Conservation (phyloP, 305 asterid genomes). For the Solanum hybrid region DNA sequence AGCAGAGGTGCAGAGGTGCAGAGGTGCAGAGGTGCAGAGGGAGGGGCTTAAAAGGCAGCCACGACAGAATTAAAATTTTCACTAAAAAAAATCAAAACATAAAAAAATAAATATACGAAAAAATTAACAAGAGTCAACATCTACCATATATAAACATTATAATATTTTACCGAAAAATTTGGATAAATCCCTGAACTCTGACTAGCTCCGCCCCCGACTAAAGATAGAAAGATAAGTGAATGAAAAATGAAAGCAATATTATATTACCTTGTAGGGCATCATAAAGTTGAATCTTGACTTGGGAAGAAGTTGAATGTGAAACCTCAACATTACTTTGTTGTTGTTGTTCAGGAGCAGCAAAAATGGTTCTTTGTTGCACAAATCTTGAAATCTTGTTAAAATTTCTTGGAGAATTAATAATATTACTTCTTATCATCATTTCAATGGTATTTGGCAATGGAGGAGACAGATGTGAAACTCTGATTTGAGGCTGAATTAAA, state of each 20-base stretch:
- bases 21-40: neutral
- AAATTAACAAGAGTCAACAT: neutral
- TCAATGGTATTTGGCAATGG: constrained; percentile 21
- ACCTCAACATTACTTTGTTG: constrained; percentile 15
- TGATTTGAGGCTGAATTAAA: constrained; percentile 36
- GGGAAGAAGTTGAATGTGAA: constrained; percentile 8
- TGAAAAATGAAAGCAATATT: neutral
- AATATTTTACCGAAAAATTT: neutral
- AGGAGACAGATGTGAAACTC: constrained; percentile 32
- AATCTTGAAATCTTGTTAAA: constrained; percentile 22
- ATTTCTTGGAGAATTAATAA: neutral
- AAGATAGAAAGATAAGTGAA: neutral
- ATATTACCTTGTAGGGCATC: constrained; percentile 53
- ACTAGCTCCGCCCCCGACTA: neutral
- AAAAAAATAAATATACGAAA: neutral
- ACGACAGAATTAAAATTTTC: fast-evolving
- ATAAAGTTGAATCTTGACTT: constrained; percentile 28
- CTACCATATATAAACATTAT: neutral
- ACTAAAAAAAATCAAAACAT: neutral
- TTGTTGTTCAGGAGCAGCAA: constrained; percentile 26
- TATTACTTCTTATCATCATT: constrained; percentile 20
- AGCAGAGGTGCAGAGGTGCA: neutral
- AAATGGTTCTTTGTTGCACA: constrained; percentile 11
- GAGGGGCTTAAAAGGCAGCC: neutral
- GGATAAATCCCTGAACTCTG: neutral